Base-by-base conservation (phyloP, 306 rosid species). In the Pachyrhizus erosus region DNA sequence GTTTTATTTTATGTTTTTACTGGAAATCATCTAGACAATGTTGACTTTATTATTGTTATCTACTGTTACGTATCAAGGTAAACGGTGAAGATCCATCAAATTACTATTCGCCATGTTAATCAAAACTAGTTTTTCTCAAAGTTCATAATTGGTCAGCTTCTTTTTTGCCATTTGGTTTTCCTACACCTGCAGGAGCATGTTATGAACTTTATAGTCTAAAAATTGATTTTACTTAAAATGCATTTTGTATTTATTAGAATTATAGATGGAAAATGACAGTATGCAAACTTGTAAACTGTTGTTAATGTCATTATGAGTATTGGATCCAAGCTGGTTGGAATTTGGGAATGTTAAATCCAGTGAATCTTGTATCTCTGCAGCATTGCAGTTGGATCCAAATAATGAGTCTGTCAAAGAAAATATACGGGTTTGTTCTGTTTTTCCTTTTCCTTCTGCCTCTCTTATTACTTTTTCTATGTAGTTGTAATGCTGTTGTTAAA, bases 361-460 rank as follows among this genome's bases (percentile, higher is more conserved):
- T 45, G 34, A 55, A 37, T 70, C 42, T 55, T 2, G 72, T 84
- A 13, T 72, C 46, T 79, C 23, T 86, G 83, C 92, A 95, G 99
- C 98, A 73, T 83, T 95, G 94, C 90, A 70, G 73, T 85, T 93
- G 94, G 97, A 95, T 87, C 99, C 98, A 45, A 87, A 72, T 84
- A 95, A 93, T 39, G 96, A 91, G 76, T 81, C 91, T 85, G 92
- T 90, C 87, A 89, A 82, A 85, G 99, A 95, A 84, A 95, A 95
- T 85, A 86, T 93, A 45, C 85, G 62, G 92, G 99, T 95, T 78
- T 79, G 93, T 89, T 78, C 87, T 66, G 33, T 29, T 58, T 29
- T 75, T 61, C 57, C 40, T 67, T 83, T 60, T 52, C 60, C 17
- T 70, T 80, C 13, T 23, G 51, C 61, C 54, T 78, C 42, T 69